Conservation (phyloP, 495 filamentous ascomycete genomes). For the Achaetomiella virescens region DNA sequence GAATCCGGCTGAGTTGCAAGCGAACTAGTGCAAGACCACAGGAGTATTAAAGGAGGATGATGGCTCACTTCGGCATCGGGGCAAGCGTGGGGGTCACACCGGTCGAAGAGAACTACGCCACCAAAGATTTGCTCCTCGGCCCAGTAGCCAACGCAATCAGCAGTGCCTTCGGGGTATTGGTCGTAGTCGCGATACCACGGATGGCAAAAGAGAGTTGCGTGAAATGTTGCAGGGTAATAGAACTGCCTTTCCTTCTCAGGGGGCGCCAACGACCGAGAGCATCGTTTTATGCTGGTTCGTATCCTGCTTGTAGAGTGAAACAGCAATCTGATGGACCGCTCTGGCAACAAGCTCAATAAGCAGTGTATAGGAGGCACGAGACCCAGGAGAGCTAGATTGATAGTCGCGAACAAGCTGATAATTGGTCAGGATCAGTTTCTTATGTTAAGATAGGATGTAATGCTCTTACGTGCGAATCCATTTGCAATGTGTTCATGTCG, state of each 20-base stretch:
- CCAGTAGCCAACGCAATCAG: not conserved
- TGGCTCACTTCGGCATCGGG: not conserved
- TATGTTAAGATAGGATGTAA: conserved; percentile 7
- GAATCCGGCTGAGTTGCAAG: not conserved
- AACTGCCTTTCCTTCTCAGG: not conserved
- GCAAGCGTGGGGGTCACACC: not conserved
- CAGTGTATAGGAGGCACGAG: not conserved
- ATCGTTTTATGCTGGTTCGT: not conserved
- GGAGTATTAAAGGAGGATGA: too few relatives aligned
- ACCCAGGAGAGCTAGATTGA: not conserved
- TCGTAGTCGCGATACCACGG: conserved; percentile 5
- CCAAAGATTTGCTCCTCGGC: not conserved
- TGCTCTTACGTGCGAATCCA: not conserved
- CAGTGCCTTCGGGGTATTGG: not conserved
- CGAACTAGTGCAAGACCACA: not conserved
- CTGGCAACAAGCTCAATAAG: conserved; percentile 5
- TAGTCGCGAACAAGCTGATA: not conserved
- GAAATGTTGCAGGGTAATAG: not conserved
- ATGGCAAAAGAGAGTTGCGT: not conserved
- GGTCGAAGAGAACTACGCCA: not conserved
- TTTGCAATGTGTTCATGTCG: not conserved
- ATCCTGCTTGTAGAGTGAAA: not conserved
- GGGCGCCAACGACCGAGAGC: not conserved
- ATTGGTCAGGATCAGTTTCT: not conserved
- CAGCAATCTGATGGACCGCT: not conserved